Conservation (phyloP, 1,284 basidiomycete genomes). For the Vanrija humicola region DNA sequence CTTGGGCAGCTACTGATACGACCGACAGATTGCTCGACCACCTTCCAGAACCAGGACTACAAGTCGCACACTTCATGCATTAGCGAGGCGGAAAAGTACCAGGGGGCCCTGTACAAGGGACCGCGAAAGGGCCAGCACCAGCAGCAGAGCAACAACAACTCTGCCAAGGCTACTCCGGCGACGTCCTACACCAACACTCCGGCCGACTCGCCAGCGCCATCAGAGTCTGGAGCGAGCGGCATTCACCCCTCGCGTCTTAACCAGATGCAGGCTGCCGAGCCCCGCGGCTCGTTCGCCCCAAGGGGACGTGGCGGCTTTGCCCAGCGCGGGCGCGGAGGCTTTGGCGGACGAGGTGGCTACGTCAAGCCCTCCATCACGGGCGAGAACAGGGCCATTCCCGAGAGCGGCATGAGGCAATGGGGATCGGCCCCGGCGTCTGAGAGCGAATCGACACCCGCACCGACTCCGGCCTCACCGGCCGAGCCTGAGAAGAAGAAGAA, state of each 20-base stretch:
- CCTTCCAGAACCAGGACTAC: slow-evolving; percentile 70
- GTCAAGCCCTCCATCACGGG: slow-evolving; percentile 16
- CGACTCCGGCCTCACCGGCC: not conserved
- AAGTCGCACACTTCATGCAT: slow-evolving; percentile 79
- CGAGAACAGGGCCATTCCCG: slow-evolving; percentile 33
- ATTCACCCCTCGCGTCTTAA: slow-evolving; percentile 41
- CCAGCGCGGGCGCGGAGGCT: slow-evolving; percentile 9
- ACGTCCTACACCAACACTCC: slow-evolving; percentile 11
- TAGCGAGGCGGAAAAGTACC: slow-evolving; percentile 85
- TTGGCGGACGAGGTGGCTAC: slow-evolving; percentile 1
- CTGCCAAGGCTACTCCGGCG: slow-evolving; percentile 17
- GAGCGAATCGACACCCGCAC: not conserved
- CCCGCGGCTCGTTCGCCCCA: slow-evolving; percentile 3
- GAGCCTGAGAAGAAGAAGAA: slow-evolving; percentile 29
- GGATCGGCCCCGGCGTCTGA: slow-evolving; percentile 31
- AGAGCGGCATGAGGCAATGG: slow-evolving; percentile 45
- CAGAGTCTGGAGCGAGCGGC: slow-evolving; percentile 6
- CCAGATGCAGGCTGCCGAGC: slow-evolving; percentile 1
- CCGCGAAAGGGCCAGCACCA: slow-evolving; percentile 55
- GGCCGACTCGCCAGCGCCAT: slow-evolving; percentile 14
- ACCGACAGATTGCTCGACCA: slow-evolving; percentile 66
- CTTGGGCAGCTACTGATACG: not conserved
- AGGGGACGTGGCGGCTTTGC: slow-evolving; percentile 12
- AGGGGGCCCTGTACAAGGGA: slow-evolving; percentile 77
- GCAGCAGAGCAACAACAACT: not conserved